Conservation (phyloP, 2,329 filamentous ascomycete species). For the Hymenoscyphus fructigenus region DNA sequence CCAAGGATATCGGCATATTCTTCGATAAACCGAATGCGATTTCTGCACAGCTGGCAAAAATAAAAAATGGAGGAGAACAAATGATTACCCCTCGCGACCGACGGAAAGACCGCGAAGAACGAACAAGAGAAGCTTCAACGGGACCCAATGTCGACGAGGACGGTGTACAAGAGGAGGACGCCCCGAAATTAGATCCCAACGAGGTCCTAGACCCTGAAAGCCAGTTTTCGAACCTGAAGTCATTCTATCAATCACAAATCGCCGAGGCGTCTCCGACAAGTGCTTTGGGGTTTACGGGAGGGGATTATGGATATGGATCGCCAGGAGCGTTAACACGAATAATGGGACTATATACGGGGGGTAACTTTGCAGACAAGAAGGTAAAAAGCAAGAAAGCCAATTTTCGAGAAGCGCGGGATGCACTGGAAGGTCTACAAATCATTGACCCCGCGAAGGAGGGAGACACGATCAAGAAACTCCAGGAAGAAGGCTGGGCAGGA, state of each 20-base stretch:
- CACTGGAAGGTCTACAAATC: slow-evolving; percentile 69
- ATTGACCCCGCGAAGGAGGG: slow-evolving; percentile 53
- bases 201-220: slow-evolving; percentile 59
- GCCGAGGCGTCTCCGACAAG: slow-evolving; percentile 57
- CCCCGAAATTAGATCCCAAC: slow-evolving; percentile 31
- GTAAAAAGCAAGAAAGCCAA: slow-evolving; percentile 64
- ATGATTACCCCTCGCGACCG: slow-evolving; percentile 49
- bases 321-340: slow-evolving; percentile 82
- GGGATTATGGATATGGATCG: slow-evolving; percentile 62
- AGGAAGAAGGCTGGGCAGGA: slow-evolving; percentile 59
- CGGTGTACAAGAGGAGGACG: slow-evolving; percentile 37
- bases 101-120: slow-evolving; percentile 30
- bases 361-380: slow-evolving; percentile 62
- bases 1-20: slow-evolving; percentile 82
- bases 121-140: slow-evolving; percentile 24
- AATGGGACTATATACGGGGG: slow-evolving; percentile 82
- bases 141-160: slow-evolving; percentile 30
- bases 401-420: slow-evolving; percentile 76
- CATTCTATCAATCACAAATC: slow-evolving; percentile 81
- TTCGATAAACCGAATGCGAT: slow-evolving; percentile 90
- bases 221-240: slow-evolving; percentile 70
- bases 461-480: slow-evolving; percentile 55
- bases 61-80: slow-evolving; percentile 60
- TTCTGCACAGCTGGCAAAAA: slow-evolving; percentile 71
- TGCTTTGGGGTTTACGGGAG: slow-evolving; percentile 53